Percentiles rank a stretch among this genome's conserved stretches.
Conservation (phyloP, 2,329 filamentous ascomycete genomes). For the Nakataea oryzae region DNA sequence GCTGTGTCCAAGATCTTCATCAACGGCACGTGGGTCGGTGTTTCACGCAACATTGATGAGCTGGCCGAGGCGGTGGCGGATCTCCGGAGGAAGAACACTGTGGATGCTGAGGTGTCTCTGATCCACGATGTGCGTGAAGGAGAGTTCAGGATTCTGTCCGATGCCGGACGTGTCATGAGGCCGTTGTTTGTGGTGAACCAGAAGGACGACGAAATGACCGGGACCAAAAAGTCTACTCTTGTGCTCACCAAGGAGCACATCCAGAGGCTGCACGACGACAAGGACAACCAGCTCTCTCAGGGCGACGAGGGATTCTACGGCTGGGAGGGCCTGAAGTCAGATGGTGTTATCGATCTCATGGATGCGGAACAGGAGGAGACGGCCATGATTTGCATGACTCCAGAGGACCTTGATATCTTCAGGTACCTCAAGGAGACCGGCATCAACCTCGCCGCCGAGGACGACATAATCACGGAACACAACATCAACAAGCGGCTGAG, state of each 20-base stretch:
- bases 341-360: constrained; percentile 87
- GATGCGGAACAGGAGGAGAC: constrained; percentile 98
- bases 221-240: constrained; percentile 53
- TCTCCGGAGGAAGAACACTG: constrained; percentile 68
- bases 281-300: constrained; percentile 55
- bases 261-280: constrained; percentile 50
- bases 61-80: constrained; percentile 71
- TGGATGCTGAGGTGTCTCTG: constrained; percentile 87
- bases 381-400: constrained; percentile 98
- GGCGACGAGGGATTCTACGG: constrained; percentile 59
- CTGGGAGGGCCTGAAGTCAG: constrained; percentile 77
- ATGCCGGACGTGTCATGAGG: constrained; percentile 88
- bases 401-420: constrained; percentile 80
- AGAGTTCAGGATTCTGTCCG: constrained; percentile 97
- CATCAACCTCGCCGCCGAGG: constrained; percentile 2
- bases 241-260: constrained; percentile 79
- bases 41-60: constrained; percentile 80
- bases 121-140: constrained; percentile 93
- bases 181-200: constrained; percentile 92
- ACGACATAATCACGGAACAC: constrained; percentile 49
- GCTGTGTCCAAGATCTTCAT: constrained; percentile 97
- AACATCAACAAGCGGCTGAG: constrained; percentile 82
- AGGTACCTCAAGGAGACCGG: constrained; percentile 55
- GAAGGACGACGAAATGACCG: constrained; percentile 60
- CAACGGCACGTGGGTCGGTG: constrained; percentile 96